phyloP scores from a whole-genome alignment of 805 yeast species.

The Barnettozyma wickerhamii region DNA sequence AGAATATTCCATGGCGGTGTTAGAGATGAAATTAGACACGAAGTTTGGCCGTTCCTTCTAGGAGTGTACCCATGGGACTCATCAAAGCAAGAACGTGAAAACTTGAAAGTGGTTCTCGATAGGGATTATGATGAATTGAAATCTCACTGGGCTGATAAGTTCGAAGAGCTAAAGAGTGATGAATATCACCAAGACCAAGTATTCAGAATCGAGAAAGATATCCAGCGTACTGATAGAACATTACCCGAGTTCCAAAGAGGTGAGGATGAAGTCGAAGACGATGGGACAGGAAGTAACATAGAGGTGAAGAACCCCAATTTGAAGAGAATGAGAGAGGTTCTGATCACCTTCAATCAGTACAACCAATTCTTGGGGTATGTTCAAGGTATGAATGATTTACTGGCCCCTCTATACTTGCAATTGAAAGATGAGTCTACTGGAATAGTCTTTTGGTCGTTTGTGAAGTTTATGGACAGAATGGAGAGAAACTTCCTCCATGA shows the following conservation, averaged over 20 bases:
- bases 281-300: conserved; percentile 46
- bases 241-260: conserved; percentile 52
- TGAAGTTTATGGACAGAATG: conserved; percentile 88
- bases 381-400: conserved; percentile 95
- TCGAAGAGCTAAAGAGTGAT: conserved; percentile 41
- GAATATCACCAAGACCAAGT: conserved; percentile 88
- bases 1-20: conserved; percentile 91
- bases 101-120: conserved; percentile 50
- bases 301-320: conserved; percentile 75
- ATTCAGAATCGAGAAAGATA: conserved; percentile 87
- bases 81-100: conserved; percentile 60
- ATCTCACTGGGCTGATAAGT: conserved; percentile 64
- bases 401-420: conserved; percentile 75
- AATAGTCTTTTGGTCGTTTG: conserved; percentile 84
- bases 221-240: conserved; percentile 84
- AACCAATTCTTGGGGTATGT: conserved; percentile 88
- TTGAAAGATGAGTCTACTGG: conserved; percentile 56
- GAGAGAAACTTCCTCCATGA: conserved; percentile 89
- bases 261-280: conserved; percentile 30
- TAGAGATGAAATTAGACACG: conserved; percentile 49
- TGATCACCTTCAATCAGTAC: conserved; percentile 81
- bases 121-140: conserved; percentile 62
- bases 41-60: conserved; percentile 84
- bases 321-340: conserved; percentile 64
- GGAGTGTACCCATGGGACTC: conserved; percentile 90